Conservation (phyloP, 768 basidiomycete genomes). For the Boletus rubescentipes region DNA sequence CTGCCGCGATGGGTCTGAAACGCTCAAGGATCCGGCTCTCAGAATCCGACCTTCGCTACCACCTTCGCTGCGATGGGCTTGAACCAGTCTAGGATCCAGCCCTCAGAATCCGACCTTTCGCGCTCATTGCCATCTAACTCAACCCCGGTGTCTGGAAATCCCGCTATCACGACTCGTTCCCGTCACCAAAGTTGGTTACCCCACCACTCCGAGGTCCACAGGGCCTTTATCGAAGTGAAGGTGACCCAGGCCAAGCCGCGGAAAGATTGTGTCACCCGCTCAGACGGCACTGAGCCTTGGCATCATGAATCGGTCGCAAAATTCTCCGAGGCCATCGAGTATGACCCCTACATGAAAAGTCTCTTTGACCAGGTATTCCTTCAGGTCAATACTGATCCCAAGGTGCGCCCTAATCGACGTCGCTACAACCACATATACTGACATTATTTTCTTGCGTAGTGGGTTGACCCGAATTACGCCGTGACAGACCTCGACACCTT, state of each 20-base stretch:
- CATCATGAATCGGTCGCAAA: not conserved
- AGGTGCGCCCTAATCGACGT: not conserved
- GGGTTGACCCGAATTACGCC: not conserved
- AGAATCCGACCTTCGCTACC: not conserved
- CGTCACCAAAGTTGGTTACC: constrained; percentile 3
- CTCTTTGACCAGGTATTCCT: not conserved
- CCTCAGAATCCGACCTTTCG: too few species aligned
- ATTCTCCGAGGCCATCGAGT: not conserved
- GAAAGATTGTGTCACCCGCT: not conserved
- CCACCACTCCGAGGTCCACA: not conserved
- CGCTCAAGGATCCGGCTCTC: not conserved
- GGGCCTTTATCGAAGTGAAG: not conserved
- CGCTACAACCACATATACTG: not conserved
- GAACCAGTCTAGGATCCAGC: too few species aligned
- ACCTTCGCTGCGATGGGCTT: too few species aligned
- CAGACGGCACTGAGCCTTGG: not conserved
- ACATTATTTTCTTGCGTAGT: not conserved
- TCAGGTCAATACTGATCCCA: constrained; percentile 3
- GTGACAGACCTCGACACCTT: not conserved
- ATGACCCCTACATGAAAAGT: not conserved
- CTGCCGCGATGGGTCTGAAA: not conserved
- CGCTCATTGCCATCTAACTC: not conserved
- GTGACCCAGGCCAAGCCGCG: not conserved
- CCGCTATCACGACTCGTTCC: not conserved
- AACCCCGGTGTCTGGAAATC: not conserved